Evolutionary conservation across 768 basidiomycete species (phyloP).

Genomic region (Astraeus odoratus): DNA sequence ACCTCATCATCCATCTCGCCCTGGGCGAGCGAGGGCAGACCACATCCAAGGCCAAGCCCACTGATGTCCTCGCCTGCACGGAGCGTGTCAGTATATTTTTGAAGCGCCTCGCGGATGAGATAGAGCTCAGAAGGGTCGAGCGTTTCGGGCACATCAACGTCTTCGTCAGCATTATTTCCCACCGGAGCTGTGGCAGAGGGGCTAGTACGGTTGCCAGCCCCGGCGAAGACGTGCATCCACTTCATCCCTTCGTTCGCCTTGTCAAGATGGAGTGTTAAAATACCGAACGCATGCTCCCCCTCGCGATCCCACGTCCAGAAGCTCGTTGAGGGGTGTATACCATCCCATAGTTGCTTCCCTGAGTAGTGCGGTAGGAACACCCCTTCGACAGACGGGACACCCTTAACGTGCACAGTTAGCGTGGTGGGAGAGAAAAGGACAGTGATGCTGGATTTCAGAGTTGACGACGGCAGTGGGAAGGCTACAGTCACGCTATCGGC

Average conservation of each 20-base stretch:
- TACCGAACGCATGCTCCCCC: slow-evolving; percentile 56
- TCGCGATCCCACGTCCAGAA: slow-evolving; percentile 92
- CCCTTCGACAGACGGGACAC: slow-evolving; percentile 21
- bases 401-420: slow-evolving; percentile 56
- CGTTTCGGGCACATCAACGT: slow-evolving; percentile 79
- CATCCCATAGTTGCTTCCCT: slow-evolving; percentile 68
- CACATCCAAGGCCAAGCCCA: slow-evolving; percentile 56
- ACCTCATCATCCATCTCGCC: slow-evolving; percentile 93
- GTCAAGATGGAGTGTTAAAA: slow-evolving; percentile 80
- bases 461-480: slow-evolving; percentile 73
- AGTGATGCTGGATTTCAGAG: slow-evolving; percentile 54
- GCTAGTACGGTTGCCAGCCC: slow-evolving; percentile 29
- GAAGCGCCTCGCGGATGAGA: slow-evolving; percentile 71
- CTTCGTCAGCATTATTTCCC: slow-evolving; percentile 20
- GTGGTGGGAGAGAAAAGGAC: slow-evolving; percentile 59
- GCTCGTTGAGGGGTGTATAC: slow-evolving; percentile 68
- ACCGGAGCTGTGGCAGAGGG: not conserved
- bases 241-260: slow-evolving; percentile 77
- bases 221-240: slow-evolving; percentile 83
- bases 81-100: slow-evolving; percentile 75
- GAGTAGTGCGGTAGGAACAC: slow-evolving; percentile 52
- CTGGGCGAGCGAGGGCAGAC: slow-evolving; percentile 73
- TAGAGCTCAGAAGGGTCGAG: slow-evolving; percentile 79
- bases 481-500: slow-evolving; percentile 76
- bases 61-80: slow-evolving; percentile 51